These are phyloP conservation scores for Saccharomycopsis javanensis DNA, from an alignment of 805 yeast species.

Conservation along the genomic window DNA sequence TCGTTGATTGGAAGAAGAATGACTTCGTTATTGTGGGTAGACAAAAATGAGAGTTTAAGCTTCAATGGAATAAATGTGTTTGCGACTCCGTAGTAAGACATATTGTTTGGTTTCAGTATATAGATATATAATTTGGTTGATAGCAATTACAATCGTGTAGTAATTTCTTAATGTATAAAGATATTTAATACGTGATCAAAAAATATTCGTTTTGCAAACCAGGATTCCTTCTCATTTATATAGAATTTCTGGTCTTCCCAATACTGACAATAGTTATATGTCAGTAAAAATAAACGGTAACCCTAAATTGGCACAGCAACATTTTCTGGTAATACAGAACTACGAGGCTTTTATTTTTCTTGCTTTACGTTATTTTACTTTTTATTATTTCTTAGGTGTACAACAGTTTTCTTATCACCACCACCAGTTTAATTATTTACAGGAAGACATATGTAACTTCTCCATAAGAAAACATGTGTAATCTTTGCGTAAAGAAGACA, in stretches of 20 bases:
- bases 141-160: neutral
- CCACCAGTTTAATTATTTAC: too few relatives aligned
- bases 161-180: too few relatives aligned
- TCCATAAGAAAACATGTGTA: too few relatives aligned
- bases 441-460: too few relatives aligned
- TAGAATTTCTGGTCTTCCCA: neutral
- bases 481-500: too few relatives aligned
- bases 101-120: neutral
- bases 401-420: too few relatives aligned
- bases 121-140: neutral
- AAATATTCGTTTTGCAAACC: neutral
- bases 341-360: neutral
- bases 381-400: too few relatives aligned
- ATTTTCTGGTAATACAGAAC: neutral
- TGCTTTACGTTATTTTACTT: neutral
- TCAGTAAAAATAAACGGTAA: neutral
- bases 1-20: neutral
- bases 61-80: neutral
- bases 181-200: too few relatives aligned
- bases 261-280: neutral
- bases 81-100: neutral
- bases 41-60: neutral
- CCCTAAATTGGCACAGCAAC: neutral
- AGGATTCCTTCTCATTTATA: neutral
- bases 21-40: slow-evolving; percentile 1